Evolutionary conservation across 768 basidiomycete species (phyloP), one percentile per base, ranked within the genome.

Genomic region (Suillus paluster): DNA sequence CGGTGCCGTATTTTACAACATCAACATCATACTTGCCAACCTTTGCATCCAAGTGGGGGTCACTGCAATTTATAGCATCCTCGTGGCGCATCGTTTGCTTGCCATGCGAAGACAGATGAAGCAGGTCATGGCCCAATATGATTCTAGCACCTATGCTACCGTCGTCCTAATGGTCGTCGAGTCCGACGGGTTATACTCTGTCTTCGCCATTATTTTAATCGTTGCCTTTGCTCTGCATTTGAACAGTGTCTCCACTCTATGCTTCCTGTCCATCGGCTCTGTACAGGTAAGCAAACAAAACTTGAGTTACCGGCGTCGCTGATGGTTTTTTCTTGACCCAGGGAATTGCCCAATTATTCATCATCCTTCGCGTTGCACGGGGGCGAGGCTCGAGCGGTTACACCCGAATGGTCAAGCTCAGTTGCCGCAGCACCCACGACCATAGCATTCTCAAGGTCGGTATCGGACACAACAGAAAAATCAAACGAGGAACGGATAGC

Each of bases 281-380:
- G 63, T 72, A 25, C 73, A 75, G 75, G 76, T 71, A 49, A 50
- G 50, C 21, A 27, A 19, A 44, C 19, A 9, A 11, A 12, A n/a
- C 12, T 19, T 25, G n/a, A 21, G n/a, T 11, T 10, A 15, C 2
- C 7, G 4, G 10, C 8, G n/a, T 27, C 27, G 25, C 10, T 38
- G 17, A 30, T n/a, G 23, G 21, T 48, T 27, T 25, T 46, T 38
- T n/a, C n/a, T 39, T 15, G 36, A 30, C n/a, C n/a, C 12, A 79
- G 78, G 69, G 67, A n/a, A 75, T 79, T 57, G 71, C 72, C 0
- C 72, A 77, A 25, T 25, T 74, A 17, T 60, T 75, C 50, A 78
- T 80, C 64, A 71, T 78, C 61, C 64, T 75, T 23, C 73, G 78
- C 2, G 74, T 80, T 23, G 73, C 71, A 0, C 66, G 59, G 52